Evolutionary conservation across 2,329 filamentous ascomycete species (phyloP), one percentile per base, ranked within the genome.

Genomic region (Diaporthe sp.): DNA sequence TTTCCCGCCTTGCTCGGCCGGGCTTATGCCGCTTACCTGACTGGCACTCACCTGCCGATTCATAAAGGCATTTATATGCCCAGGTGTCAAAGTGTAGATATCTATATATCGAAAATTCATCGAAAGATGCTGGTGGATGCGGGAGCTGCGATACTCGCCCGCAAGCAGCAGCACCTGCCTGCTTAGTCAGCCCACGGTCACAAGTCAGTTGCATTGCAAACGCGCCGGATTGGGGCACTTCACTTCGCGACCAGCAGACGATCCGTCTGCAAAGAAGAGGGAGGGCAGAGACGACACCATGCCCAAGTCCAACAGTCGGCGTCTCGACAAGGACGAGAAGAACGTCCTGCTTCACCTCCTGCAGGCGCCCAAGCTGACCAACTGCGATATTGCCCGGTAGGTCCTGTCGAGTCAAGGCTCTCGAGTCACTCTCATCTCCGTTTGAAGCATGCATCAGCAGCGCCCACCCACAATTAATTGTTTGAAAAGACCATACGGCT

Each of bases 261-360:
- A 44, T 39, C 73, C 73, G 63, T 72, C 73, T 75, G 73, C 73
- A 75, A 75, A 75, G 68, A 60, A n/a, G 44, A 51, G 37, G 10
- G 44, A 20, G 22, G 34, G 47, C 65, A 68, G 15, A 53, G 49
- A 20, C 31, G 31, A 68, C 10, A 68, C 28, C 4, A 76, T 68
- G 75, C 63, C 75, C 39, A 77, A 73, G 42, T 51, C 73, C 17
- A 76, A 76, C 37, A 71, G 60, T 13, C 63, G 74, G n/a, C 76
- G 76, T 20, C 76, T 77, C 63, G 76, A 77, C 42, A 67, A 73
- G 76, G 57, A 71, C 61, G 70, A 77, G 49, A 77, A 77, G 57
- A 73, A 76, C 47, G 73, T 77, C 17, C 71, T 77, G 61, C 55
- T 75, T 22, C 76, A 77, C 51, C 63, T 77, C 20, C 51, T 77